Percentiles rank a stretch among this genome's conserved stretches.
These are phyloP conservation scores for Amanita rimosa DNA, from an alignment of 768 basidiomycete genomes.

Conservation along the genomic window DNA sequence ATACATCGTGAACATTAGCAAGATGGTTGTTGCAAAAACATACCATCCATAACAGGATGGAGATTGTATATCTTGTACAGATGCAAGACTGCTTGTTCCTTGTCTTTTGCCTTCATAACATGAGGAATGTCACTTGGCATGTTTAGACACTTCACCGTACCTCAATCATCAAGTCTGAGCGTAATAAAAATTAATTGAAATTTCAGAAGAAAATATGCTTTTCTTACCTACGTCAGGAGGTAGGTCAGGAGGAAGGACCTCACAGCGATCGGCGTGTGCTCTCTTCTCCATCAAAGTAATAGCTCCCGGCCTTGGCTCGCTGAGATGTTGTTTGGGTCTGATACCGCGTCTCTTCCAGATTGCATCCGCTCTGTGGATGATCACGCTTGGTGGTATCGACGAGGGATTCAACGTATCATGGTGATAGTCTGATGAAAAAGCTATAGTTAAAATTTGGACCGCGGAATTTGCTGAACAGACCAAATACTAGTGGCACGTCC, in stretches of 20 bases:
- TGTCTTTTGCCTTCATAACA: conserved; percentile 56
- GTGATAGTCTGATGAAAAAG: conserved; percentile 54
- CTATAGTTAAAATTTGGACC: neutral
- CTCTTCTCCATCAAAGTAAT: conserved; percentile 74
- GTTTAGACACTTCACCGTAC: conserved; percentile 14
- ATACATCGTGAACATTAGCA: neutral
- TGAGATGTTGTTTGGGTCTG: conserved; percentile 85
- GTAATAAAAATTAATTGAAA: conserved; percentile 8
- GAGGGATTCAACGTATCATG: conserved; percentile 67
- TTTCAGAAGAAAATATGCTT: conserved; percentile 4
- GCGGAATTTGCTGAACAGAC: conserved; percentile 15
- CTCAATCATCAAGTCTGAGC: conserved; percentile 80
- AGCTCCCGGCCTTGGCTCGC: conserved; percentile 81
- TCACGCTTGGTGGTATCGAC: conserved; percentile 44
- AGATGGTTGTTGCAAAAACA: neutral
- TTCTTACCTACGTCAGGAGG: conserved; percentile 56
- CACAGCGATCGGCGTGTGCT: conserved; percentile 80
- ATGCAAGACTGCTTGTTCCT: conserved; percentile 89
- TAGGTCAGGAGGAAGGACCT: conserved; percentile 48
- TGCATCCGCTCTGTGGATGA: conserved; percentile 65
- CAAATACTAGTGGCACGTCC: conserved; percentile 59
- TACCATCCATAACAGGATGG: conserved; percentile 52
- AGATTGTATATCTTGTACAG: conserved; percentile 70
- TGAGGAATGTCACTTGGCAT: too few relatives aligned
- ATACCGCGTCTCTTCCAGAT: conserved; percentile 75